Percentiles rank a stretch among this genome's conserved stretches.
Conservation (phyloP, 1,139 yeast species). For the Torulaspora pretoriensis region DNA sequence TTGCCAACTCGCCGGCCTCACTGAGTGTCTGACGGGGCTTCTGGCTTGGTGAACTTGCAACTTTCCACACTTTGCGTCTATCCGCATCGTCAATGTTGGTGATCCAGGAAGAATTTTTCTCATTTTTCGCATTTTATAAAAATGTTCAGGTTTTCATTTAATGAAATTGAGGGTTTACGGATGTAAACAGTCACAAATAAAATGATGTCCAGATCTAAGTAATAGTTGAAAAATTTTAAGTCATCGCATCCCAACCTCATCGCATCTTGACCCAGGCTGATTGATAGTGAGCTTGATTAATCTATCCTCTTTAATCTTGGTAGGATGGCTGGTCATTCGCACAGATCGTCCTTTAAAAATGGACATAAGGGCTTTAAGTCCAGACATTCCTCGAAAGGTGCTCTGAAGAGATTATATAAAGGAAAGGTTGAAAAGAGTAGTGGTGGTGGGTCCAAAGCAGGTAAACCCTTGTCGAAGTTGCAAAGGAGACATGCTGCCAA, state of each 20-base stretch:
- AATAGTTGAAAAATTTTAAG: neutral
- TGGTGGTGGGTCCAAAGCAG: constrained; percentile 39
- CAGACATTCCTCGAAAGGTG: constrained; percentile 86
- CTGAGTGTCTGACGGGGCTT: neutral
- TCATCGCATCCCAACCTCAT: constrained; percentile 9
- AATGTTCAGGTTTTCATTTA: neutral
- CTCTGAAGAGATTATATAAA: constrained; percentile 69
- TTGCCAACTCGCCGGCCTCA: neutral
- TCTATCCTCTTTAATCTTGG: neutral
- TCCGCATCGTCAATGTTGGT: neutral
- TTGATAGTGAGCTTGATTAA: neutral
- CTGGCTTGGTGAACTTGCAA: constrained; percentile 3
- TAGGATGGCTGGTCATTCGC: constrained; percentile 70
- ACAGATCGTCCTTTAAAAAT: constrained; percentile 76
- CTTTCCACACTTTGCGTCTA: constrained; percentile 4
- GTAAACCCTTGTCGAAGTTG: constrained; percentile 51
- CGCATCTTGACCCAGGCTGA: constrained; percentile 3
- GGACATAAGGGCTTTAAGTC: constrained; percentile 88
- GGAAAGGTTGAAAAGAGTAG: constrained; percentile 78
- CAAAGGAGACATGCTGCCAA: constrained; percentile 77
- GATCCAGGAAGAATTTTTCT: neutral
- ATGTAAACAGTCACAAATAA: constrained; percentile 3
- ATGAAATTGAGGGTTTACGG: neutral
- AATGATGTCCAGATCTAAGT: constrained; percentile 1
- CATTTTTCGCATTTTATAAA: neutral